Percentiles rank a stretch among this genome's conserved stretches.
Evolutionary conservation across 495 filamentous ascomycete species (phyloP).

Genomic region (Hypoxylon crocopeplum): DNA sequence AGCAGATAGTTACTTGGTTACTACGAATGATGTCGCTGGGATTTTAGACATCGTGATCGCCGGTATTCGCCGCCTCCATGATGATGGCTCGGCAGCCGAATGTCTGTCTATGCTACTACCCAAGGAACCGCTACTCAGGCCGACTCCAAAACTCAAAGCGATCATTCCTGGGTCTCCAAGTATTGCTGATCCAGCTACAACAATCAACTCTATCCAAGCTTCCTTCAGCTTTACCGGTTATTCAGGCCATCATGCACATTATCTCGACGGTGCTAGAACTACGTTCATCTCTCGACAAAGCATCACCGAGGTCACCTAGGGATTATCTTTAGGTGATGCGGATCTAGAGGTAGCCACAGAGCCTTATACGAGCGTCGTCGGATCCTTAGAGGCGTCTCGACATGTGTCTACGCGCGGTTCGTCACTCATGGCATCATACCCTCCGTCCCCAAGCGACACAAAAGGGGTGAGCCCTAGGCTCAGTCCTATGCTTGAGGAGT

Average conservation of each 20-base stretch:
- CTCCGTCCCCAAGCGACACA: conserved; percentile 3
- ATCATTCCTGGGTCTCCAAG: conserved; percentile 30
- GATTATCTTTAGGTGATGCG: not conserved
- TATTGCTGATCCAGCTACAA: conserved; percentile 38
- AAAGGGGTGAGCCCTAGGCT: conserved; percentile 13
- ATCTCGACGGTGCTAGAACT: conserved; percentile 15
- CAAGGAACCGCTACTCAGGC: conserved; percentile 19
- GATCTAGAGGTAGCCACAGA: conserved; percentile 3
- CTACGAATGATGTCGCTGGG: conserved; percentile 29
- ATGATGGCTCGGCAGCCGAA: not conserved
- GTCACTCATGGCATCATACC: conserved; percentile 7
- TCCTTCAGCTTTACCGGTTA: conserved; percentile 26
- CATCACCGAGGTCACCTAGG: conserved; percentile 42
- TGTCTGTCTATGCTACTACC: conserved; percentile 34
- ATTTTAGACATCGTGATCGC: conserved; percentile 36
- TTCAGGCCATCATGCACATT: not conserved
- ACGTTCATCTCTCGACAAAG: conserved; percentile 42
- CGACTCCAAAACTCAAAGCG: conserved; percentile 11
- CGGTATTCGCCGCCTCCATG: conserved; percentile 18
- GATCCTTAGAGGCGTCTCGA: conserved; percentile 5
- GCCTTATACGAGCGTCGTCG: not conserved
- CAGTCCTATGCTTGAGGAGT: not conserved
- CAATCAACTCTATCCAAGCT: conserved; percentile 33
- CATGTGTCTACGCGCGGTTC: conserved; percentile 19
- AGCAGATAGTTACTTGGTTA: conserved; percentile 31